Conservation (phyloP, 257 asterid species). For the Nicotiana obtusifolia region DNA sequence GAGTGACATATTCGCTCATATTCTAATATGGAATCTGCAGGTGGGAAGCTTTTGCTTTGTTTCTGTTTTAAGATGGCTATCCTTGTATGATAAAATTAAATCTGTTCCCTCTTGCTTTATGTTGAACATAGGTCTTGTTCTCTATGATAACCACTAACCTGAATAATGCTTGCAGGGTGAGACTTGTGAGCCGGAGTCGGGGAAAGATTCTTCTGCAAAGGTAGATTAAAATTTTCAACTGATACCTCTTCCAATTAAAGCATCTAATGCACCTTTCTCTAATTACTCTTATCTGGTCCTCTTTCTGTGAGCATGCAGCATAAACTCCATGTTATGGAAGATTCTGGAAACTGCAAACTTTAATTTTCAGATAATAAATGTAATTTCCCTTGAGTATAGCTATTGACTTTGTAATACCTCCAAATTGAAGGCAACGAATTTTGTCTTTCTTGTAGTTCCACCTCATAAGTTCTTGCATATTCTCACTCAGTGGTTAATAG, state of each 20-base stretch:
- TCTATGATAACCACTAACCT: conserved; percentile 18
- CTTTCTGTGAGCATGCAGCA: neutral
- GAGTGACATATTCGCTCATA: conserved; percentile 93
- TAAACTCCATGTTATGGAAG: neutral
- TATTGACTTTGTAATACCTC: neutral
- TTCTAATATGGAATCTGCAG: conserved; percentile 98
- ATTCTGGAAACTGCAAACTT: conserved; percentile 3
- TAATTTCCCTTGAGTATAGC: neutral
- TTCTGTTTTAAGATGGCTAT: neutral
- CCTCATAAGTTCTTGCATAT: neutral
- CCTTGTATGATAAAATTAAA: neutral
- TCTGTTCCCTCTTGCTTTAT: conserved; percentile 4
- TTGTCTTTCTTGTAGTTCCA: neutral
- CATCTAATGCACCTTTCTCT: neutral
- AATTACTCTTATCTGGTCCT: neutral
- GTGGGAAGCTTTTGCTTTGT: conserved; percentile 27
- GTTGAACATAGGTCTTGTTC: conserved; percentile 21
- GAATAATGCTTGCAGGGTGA: conserved; percentile 63
- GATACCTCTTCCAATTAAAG: neutral
- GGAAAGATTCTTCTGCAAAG: conserved; percentile 63
- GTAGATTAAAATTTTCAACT: conserved; percentile 28
- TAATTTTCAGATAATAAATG: neutral
- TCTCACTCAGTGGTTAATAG: neutral
- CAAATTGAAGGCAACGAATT: neutral
- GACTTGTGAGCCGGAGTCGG: conserved; percentile 61